These are phyloP conservation scores for Entomortierella beljakovae DNA, from an alignment of 192 early-diverging fungal genomes.

Conservation along the genomic window DNA sequence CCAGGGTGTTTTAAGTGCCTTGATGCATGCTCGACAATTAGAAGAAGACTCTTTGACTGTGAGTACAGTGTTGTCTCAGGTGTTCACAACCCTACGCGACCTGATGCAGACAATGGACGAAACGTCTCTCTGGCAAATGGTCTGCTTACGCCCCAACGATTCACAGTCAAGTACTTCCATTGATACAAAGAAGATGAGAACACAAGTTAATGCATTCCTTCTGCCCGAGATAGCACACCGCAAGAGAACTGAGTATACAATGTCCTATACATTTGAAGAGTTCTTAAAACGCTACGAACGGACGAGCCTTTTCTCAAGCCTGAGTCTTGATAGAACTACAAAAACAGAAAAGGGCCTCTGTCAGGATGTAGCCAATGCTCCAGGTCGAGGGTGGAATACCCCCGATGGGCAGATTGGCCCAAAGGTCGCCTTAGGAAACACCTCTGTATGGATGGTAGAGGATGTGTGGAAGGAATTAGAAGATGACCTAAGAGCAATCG, in stretches of 20 bases:
- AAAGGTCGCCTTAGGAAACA: slow-evolving; percentile 63
- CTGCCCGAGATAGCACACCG: slow-evolving; percentile 78
- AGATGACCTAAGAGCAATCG: slow-evolving; percentile 64
- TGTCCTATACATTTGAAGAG: slow-evolving; percentile 73
- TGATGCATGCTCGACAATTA: slow-evolving; percentile 30
- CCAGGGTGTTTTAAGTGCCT: slow-evolving; percentile 14
- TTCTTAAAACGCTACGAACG: slow-evolving; percentile 79
- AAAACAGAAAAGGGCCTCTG: slow-evolving; percentile 29
- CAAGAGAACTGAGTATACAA: slow-evolving; percentile 77
- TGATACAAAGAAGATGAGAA: slow-evolving; percentile 71
- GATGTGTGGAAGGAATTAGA: slow-evolving; percentile 76
- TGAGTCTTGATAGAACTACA: slow-evolving; percentile 24
- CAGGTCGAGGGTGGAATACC: slow-evolving; percentile 37
- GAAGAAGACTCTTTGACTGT: slow-evolving; percentile 57
- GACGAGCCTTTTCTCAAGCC: slow-evolving; percentile 50
- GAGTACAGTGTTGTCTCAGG: slow-evolving; percentile 65
- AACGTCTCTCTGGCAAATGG: slow-evolving; percentile 84
- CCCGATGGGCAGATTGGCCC: slow-evolving; percentile 62
- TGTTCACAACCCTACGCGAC: slow-evolving; percentile 79
- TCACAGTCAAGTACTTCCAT: slow-evolving; percentile 57
- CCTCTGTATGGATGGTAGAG: slow-evolving; percentile 71
- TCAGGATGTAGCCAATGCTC: slow-evolving; percentile 33
- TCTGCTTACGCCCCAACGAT: slow-evolving; percentile 84
- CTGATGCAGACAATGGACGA: slow-evolving; percentile 80
- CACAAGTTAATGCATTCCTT: slow-evolving; percentile 76